Evolutionary conservation across 805 yeast species (phyloP).

Genomic region (Yarrowia deformans): DNA sequence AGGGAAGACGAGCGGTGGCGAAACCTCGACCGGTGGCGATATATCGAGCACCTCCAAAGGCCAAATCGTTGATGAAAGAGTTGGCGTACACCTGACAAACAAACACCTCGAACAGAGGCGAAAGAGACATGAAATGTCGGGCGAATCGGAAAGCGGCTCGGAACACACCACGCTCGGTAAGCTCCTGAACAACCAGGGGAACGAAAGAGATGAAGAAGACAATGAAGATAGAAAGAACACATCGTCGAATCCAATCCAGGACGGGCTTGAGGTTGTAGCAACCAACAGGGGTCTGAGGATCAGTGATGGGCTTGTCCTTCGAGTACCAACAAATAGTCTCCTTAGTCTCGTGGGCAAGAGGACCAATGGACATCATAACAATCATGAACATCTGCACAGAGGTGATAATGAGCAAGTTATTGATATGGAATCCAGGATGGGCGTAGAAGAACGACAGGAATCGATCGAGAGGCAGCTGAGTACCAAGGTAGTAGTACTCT

Average conservation of each 20-base stretch:
- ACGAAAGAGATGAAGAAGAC: conserved; percentile 92
- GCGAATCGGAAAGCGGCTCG: conserved; percentile 73
- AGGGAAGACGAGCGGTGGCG: conserved; percentile 82
- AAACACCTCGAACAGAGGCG: conserved; percentile 94
- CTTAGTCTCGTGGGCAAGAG: conserved; percentile 75
- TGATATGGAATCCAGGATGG: conserved; percentile 94
- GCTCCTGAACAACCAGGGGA: conserved; percentile 85
- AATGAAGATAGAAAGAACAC: conserved; percentile 87
- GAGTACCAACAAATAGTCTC: conserved; percentile 63
- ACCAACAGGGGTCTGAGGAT: conserved; percentile 76
- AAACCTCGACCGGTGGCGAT: conserved; percentile 94
- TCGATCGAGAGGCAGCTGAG: conserved; percentile 85
- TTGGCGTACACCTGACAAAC: conserved; percentile 92
- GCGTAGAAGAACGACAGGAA: conserved; percentile 94
- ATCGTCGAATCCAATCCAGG: conserved; percentile 87
- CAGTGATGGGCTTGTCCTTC: conserved; percentile 73
- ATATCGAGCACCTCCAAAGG: conserved; percentile 91
- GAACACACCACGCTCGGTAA: conserved; percentile 83
- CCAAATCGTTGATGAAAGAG: conserved; percentile 73
- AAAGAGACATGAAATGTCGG: conserved; percentile 79
- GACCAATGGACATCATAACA: conserved; percentile 77
- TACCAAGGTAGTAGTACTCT: conserved; percentile 90
- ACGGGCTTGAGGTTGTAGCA: conserved; percentile 88
- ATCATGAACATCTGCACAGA: conserved; percentile 89
- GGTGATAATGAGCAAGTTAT: conserved; percentile 83